These are phyloP conservation scores for Chaetomidium leptoderma DNA, from an alignment of 495 filamentous ascomycete genomes.

Conservation along the genomic window DNA sequence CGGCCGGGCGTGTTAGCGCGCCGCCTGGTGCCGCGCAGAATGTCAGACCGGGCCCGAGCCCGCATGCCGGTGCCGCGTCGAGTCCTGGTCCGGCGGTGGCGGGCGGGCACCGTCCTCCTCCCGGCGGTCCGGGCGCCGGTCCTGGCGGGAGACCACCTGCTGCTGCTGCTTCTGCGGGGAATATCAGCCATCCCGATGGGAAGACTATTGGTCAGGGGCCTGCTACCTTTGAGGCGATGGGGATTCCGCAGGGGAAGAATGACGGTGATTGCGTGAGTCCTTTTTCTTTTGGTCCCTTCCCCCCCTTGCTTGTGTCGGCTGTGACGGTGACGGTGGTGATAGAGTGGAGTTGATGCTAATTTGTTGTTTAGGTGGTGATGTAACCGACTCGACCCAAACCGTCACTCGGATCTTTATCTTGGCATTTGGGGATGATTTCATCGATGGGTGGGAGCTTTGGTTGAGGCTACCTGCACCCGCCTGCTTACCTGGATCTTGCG, in stretches of 20 bases:
- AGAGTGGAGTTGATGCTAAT: too few species aligned
- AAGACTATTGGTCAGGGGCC: constrained; percentile 72
- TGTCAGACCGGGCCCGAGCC: constrained; percentile 7
- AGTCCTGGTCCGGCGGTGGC: not conserved
- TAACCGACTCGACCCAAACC: too few species aligned
- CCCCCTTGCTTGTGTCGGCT: not conserved
- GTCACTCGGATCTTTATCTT: too few species aligned
- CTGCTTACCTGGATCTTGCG: not conserved
- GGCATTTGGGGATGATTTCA: too few species aligned
- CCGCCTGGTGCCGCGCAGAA: constrained; percentile 27
- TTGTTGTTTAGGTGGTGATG: too few species aligned
- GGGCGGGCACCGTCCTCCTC: constrained; percentile 7
- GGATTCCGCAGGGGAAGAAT: constrained; percentile 72
- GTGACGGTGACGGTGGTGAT: not conserved
- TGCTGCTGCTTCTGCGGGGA: not conserved
- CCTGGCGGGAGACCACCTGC: constrained; percentile 1
- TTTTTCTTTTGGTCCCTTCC: not conserved
- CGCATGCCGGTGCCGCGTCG: not conserved
- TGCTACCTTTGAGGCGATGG: constrained; percentile 98
- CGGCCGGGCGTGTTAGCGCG: constrained; percentile 28
- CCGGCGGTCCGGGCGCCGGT: not conserved
- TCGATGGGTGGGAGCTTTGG: too few species aligned
- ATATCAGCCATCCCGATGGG: constrained; percentile 27
- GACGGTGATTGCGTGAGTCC: constrained; percentile 87
- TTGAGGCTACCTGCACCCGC: too few species aligned